phyloP scores from a whole-genome alignment of 225 moss, liverwort and hornwort genomes.

The Physcomitrellopsis africana region DNA sequence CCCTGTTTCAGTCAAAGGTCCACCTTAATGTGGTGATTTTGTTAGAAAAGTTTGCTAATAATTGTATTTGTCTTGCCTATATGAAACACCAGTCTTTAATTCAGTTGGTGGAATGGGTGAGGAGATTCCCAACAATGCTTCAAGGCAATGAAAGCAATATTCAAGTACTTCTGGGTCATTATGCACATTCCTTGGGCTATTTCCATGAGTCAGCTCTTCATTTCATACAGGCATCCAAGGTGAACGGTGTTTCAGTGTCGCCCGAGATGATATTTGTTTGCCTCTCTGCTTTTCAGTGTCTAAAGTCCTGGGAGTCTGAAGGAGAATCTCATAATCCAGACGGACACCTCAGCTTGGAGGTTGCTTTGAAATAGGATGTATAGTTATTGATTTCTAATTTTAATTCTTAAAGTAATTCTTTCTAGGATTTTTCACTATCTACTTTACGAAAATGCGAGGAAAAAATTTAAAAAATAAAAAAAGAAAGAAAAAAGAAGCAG shows the following conservation, averaged over 20 bases:
- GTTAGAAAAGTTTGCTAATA: conserved; percentile 16
- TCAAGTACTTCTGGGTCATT: conserved; percentile 90
- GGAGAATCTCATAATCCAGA: conserved; percentile 12
- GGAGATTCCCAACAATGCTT: conserved; percentile 83
- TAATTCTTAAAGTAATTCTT: too few species aligned
- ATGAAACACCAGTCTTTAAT: conserved; percentile 60
- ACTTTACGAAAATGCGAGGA: too few species aligned
- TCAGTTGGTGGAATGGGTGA: conserved; percentile 77
- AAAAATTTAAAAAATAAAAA: too few species aligned
- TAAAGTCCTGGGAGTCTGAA: conserved; percentile 16
- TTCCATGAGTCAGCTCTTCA: conserved; percentile 78
- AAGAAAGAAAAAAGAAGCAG: too few species aligned
- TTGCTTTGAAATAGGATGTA: conserved; percentile 15
- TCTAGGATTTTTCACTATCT: too few species aligned
- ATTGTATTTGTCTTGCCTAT: conserved; percentile 27
- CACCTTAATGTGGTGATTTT: conserved; percentile 15
- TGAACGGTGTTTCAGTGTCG: conserved; percentile 33
- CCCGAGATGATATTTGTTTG: conserved; percentile 20
- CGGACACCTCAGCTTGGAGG: conserved; percentile 10
- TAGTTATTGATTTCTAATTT: not conserved
- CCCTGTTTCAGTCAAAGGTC: conserved; percentile 10
- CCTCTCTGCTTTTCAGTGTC: conserved; percentile 6
- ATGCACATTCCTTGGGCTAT: conserved; percentile 87
- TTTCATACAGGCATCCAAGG: conserved; percentile 80
- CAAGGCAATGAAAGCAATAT: conserved; percentile 78